Conservation (phyloP, 768 basidiomycete genomes). For the Pluteus cervinus region DNA sequence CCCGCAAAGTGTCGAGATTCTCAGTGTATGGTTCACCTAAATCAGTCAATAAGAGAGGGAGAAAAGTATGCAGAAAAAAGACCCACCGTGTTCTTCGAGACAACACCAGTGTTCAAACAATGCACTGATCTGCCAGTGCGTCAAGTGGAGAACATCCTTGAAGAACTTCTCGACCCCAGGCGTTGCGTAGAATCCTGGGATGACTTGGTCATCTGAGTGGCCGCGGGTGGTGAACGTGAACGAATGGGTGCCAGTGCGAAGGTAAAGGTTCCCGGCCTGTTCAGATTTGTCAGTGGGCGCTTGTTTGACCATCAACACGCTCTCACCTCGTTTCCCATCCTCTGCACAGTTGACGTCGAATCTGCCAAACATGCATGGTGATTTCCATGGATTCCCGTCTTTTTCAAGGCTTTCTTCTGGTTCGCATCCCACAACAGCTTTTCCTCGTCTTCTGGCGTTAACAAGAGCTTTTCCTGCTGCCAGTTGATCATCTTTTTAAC, state of each 20-base stretch:
- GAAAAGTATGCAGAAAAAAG: neutral
- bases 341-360: neutral
- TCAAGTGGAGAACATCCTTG: constrained; percentile 1
- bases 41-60: neutral
- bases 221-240: constrained; percentile 1
- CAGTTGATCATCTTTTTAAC: neutral
- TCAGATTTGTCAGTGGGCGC: neutral
- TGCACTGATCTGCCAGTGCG: neutral
- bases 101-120: constrained; percentile 10
- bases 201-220: constrained; percentile 1
- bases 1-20: neutral
- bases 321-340: constrained; percentile 1
- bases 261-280: neutral
- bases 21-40: neutral
- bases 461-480: neutral
- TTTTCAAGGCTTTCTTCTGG: neutral
- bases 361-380: neutral
- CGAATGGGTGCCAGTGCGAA: neutral
- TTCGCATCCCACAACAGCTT: neutral
- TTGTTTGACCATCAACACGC: too few relatives aligned
- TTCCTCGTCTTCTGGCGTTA: neutral
- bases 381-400: neutral
- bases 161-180: constrained; percentile 1
- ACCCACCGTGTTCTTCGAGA: constrained; percentile 6
- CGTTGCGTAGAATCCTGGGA: neutral